A percentile compares a stretch with the other conserved stretches of the same genome.
These are phyloP conservation scores for Podospora pseudocomata DNA, from an alignment of 495 filamentous ascomycete species.

Conservation along the genomic window DNA sequence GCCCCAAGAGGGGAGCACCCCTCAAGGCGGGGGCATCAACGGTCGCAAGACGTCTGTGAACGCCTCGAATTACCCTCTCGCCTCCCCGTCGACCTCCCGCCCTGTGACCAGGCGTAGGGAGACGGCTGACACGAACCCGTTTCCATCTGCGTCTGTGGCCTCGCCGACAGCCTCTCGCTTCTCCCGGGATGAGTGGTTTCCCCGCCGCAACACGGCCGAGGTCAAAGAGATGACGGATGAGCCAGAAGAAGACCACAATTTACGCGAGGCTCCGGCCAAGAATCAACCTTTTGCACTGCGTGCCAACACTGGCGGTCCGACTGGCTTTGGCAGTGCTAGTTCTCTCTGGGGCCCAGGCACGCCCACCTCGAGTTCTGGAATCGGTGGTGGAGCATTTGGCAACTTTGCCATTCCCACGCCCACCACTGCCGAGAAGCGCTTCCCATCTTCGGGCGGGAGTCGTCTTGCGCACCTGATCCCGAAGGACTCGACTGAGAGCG, in stretches of 20 bases:
- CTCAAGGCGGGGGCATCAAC: slow-evolving; percentile 43
- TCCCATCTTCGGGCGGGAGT: slow-evolving; percentile 67
- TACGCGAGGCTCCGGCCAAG: slow-evolving; percentile 33
- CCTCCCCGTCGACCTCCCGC: slow-evolving; percentile 63
- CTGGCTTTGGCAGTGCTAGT: slow-evolving; percentile 40
- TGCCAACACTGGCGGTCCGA: slow-evolving; percentile 54
- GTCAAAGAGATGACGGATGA: slow-evolving; percentile 44
- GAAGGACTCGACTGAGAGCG: slow-evolving; percentile 70
- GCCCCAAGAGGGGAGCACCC: slow-evolving; percentile 59
- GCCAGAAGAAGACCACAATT: slow-evolving; percentile 37
- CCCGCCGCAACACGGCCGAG: slow-evolving; percentile 71
- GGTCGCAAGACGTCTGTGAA: slow-evolving; percentile 77
- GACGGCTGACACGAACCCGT: slow-evolving; percentile 74
- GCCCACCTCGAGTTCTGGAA: slow-evolving; percentile 51
- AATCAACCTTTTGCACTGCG: slow-evolving; percentile 58
- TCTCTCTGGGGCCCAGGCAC: slow-evolving; percentile 68
- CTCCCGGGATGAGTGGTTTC: slow-evolving; percentile 50
- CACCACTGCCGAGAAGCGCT: slow-evolving; percentile 66
- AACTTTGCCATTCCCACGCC: slow-evolving; percentile 63
- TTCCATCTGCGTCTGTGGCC: slow-evolving; percentile 48
- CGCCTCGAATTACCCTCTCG: slow-evolving; percentile 45
- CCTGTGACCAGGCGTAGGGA: slow-evolving; percentile 77
- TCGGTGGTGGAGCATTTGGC: slow-evolving; percentile 73
- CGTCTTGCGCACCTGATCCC: slow-evolving; percentile 79
- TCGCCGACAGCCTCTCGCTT: slow-evolving; percentile 53